These are phyloP conservation scores for Hypoxylon crocopeplum DNA, from an alignment of 495 filamentous ascomycete species.

Conservation along the genomic window DNA sequence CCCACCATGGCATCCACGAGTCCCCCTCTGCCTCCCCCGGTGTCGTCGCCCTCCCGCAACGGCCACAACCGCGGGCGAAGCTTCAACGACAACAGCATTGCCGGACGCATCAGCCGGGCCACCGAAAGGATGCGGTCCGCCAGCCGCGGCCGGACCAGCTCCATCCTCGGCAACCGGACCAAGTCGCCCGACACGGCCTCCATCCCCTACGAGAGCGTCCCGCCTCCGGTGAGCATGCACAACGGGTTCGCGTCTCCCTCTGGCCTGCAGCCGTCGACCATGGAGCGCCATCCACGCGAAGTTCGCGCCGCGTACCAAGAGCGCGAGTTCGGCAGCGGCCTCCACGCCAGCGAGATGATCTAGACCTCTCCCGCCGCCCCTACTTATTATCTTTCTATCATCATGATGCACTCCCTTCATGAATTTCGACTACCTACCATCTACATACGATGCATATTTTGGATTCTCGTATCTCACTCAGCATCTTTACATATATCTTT, in stretches of 20 bases:
- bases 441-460: slow-evolving; percentile 33
- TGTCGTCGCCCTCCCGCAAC: slow-evolving; percentile 43
- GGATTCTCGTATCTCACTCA: slow-evolving; percentile 15
- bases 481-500: slow-evolving; percentile 31
- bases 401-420: too few species aligned
- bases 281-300: slow-evolving; percentile 51
- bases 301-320: slow-evolving; percentile 47
- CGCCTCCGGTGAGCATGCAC: slow-evolving; percentile 40
- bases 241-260: slow-evolving; percentile 14
- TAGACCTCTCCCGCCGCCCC: slow-evolving; percentile 15
- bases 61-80: slow-evolving; percentile 72
- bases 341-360: slow-evolving; percentile 57
- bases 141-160: slow-evolving; percentile 59
- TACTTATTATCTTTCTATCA: background rate
- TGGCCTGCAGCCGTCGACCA: slow-evolving; percentile 7
- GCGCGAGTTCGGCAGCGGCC: slow-evolving; percentile 50
- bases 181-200: slow-evolving; percentile 49
- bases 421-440: slow-evolving; percentile 24
- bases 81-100: slow-evolving; percentile 67
- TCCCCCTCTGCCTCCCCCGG: slow-evolving; percentile 6
- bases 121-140: slow-evolving; percentile 74
- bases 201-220: slow-evolving; percentile 65
- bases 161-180: slow-evolving; percentile 42
- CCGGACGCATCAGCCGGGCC: slow-evolving; percentile 68
- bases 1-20: slow-evolving; percentile 38